Percentiles rank a stretch among this genome's conserved stretches.
phyloP scores from a whole-genome alignment of 129 eudicot species.

The Dittrichia graveolens region DNA sequence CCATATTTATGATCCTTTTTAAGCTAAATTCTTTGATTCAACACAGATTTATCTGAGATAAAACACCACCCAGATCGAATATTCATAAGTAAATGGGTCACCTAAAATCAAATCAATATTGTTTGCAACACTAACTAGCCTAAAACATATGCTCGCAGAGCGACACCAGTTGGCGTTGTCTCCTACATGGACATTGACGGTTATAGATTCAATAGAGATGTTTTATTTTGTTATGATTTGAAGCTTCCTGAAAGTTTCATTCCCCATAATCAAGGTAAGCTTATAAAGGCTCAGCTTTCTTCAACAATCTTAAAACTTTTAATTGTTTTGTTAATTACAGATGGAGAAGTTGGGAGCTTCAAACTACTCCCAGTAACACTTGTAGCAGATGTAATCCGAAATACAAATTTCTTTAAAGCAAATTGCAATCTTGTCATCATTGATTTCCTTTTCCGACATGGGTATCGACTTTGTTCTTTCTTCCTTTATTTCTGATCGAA shows the following conservation, averaged over 20 bases:
- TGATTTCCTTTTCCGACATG: constrained; percentile 84
- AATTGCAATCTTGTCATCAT: constrained; percentile 86
- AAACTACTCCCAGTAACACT: constrained; percentile 54
- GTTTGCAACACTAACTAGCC: not conserved
- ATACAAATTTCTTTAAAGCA: constrained; percentile 61
- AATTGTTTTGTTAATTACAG: constrained; percentile 42
- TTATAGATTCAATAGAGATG: constrained; percentile 89
- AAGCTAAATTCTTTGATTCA: not conserved
- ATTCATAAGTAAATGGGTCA: not conserved
- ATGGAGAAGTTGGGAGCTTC: constrained; percentile 96
- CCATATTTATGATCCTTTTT: not conserved
- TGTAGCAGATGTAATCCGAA: constrained; percentile 64
- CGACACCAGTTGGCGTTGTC: constrained; percentile 78
- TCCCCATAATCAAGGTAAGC: constrained; percentile 75
- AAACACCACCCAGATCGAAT: not conserved
- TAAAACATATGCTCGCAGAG: constrained; percentile 39
- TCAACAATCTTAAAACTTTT: not conserved
- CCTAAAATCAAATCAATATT: not conserved
- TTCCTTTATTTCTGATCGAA: not conserved
- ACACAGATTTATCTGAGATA: not conserved
- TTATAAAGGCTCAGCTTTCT: constrained; percentile 10
- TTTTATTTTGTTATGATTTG: constrained; percentile 86
- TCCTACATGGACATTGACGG: constrained; percentile 84
- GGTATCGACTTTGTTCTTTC: constrained; percentile 46
- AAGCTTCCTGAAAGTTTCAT: constrained; percentile 79